Percentiles rank a stretch among this genome's conserved stretches.
phyloP scores from a whole-genome alignment of 1,139 yeast species.

The Zygoascus sp. region DNA sequence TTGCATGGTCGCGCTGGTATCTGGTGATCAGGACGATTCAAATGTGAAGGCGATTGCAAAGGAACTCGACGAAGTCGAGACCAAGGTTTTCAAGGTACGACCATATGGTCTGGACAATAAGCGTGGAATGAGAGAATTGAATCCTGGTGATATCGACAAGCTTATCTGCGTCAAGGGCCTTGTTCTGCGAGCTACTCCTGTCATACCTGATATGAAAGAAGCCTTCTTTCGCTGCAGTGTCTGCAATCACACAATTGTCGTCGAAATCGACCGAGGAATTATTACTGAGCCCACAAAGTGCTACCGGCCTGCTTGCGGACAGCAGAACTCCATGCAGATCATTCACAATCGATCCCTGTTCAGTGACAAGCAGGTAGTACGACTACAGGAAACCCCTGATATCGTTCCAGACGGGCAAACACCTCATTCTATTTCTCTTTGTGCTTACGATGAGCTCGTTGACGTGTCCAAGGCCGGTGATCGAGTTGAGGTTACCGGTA shows the following conservation, averaged over 20 bases:
- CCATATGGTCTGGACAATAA: constrained; percentile 60
- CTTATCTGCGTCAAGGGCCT: constrained; percentile 87
- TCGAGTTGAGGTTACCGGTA: constrained; percentile 90
- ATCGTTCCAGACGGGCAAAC: constrained; percentile 99
- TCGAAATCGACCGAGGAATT: constrained; percentile 90
- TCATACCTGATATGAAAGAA: constrained; percentile 96
- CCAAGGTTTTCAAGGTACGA: constrained; percentile 77
- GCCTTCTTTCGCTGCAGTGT: constrained; percentile 95
- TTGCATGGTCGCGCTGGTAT: constrained; percentile 76
- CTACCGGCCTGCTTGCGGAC: constrained; percentile 85
- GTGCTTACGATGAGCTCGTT: constrained; percentile 94
- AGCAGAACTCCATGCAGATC: constrained; percentile 80
- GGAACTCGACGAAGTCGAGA: constrained; percentile 66
- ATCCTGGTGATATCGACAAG: constrained; percentile 94
- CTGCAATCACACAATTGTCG: constrained; percentile 88
- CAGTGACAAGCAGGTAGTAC: constrained; percentile 91
- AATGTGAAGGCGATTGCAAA: constrained; percentile 31
- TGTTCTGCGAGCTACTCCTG: constrained; percentile 80
- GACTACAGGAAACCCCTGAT: constrained; percentile 95
- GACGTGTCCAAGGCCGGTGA: constrained; percentile 97
- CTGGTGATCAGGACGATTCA: constrained; percentile 37
- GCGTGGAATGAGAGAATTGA: constrained; percentile 88
- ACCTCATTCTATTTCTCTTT: constrained; percentile 90
- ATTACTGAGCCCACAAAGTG: constrained; percentile 91
- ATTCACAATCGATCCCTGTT: constrained; percentile 89